These are phyloP conservation scores for Cubamyces lactineus DNA, from an alignment of 768 basidiomycete genomes.

Conservation along the genomic window DNA sequence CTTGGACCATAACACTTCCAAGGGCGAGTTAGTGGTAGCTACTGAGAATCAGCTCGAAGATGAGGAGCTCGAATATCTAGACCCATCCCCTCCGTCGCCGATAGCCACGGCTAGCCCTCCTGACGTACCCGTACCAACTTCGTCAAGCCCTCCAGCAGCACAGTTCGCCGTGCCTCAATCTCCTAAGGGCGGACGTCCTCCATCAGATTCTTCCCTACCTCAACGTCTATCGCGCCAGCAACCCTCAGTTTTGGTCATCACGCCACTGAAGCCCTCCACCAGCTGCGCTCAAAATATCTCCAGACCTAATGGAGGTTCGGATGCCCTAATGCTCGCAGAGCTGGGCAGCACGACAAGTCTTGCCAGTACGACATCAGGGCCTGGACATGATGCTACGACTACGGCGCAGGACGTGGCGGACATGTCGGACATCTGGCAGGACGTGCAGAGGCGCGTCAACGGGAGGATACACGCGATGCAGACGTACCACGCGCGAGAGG, in stretches of 20 bases:
- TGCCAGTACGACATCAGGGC: not conserved
- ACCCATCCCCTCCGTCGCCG: not conserved
- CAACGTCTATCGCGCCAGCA: not conserved
- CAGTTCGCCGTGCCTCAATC: not conserved
- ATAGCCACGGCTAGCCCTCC: not conserved
- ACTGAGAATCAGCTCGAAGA: not conserved
- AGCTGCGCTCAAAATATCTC: too few relatives aligned
- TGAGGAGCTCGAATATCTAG: constrained; percentile 1
- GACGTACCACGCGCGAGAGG: not conserved
- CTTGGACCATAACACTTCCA: not conserved
- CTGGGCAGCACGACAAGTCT: not conserved
- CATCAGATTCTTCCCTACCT: not conserved
- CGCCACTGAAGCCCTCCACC: not conserved
- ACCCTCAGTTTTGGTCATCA: not conserved
- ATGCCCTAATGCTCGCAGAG: not conserved
- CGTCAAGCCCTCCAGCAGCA: too few relatives aligned
- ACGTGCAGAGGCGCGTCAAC: not conserved
- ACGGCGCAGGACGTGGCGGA: not conserved
- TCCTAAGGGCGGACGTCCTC: not conserved
- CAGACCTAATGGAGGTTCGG: too few relatives aligned
- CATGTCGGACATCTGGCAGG: not conserved
- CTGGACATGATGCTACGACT: not conserved
- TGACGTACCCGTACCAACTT: too few relatives aligned
- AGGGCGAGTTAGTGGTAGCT: not conserved
- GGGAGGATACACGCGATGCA: not conserved